Percentiles rank a stretch among this genome's conserved stretches.
phyloP scores from a whole-genome alignment of 768 basidiomycete species.

The Hemileccinum rubropunctum region DNA sequence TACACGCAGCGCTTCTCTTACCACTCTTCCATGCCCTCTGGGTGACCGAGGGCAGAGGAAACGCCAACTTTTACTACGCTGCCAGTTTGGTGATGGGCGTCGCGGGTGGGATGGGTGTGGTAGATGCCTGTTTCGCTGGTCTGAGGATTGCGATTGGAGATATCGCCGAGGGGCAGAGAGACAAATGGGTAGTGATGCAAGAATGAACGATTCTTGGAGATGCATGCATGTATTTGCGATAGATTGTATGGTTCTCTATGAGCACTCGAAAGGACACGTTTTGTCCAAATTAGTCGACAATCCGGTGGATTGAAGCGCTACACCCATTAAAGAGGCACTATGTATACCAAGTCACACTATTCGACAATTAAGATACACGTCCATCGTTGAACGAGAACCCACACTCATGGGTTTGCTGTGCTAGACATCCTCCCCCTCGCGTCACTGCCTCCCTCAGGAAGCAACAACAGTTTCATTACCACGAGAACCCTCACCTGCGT shows the following conservation, averaged over 20 bases:
- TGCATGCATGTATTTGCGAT: too few relatives aligned
- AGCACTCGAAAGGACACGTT: too few relatives aligned
- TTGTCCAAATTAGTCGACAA: too few relatives aligned
- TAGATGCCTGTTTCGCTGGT: slow-evolving; percentile 85
- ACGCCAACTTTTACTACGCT: slow-evolving; percentile 98
- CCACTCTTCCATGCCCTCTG: slow-evolving; percentile 92
- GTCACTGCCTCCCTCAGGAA: not conserved
- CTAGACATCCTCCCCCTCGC: not conserved
- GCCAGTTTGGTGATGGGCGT: slow-evolving; percentile 91
- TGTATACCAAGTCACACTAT: too few relatives aligned
- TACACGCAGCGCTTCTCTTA: slow-evolving; percentile 81
- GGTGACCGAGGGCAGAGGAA: slow-evolving; percentile 88
- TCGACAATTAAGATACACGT: too few relatives aligned
- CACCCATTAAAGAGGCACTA: too few relatives aligned
- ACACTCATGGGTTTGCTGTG: not conserved
- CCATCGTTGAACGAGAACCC: too few relatives aligned
- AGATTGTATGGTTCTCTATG: too few relatives aligned
- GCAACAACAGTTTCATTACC: not conserved
- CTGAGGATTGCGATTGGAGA: slow-evolving; percentile 68
- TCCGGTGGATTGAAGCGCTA: too few relatives aligned
- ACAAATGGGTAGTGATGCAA: slow-evolving; percentile 30
- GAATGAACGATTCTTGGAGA: slow-evolving; percentile 11
- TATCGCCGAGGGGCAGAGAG: slow-evolving; percentile 39
- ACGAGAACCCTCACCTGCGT: not conserved
- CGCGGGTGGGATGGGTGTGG: slow-evolving; percentile 76